Evolutionary conservation across 139 green algal species (phyloP).

Genomic region (Chlorella sp.): DNA sequence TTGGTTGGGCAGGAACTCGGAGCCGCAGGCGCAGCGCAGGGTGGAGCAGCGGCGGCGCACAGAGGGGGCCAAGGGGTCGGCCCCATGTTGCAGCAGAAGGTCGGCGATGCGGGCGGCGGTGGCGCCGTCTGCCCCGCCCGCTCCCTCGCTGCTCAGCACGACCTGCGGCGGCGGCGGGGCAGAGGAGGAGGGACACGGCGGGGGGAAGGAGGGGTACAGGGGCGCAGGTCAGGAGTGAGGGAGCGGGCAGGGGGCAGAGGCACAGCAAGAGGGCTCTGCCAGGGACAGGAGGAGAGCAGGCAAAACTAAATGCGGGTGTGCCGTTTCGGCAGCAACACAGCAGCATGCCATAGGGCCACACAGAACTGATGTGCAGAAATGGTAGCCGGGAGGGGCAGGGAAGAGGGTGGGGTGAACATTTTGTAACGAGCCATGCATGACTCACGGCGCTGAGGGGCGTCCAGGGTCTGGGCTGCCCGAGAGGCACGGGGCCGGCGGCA

Average conservation of each 20-base stretch:
- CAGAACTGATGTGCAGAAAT: too few relatives aligned
- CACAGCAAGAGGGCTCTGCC: too few relatives aligned
- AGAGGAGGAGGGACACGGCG: neutral
- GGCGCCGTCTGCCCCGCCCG: neutral
- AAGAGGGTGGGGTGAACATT: too few relatives aligned
- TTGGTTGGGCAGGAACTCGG: slow-evolving; percentile 1
- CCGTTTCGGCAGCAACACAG: too few relatives aligned
- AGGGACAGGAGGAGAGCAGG: too few relatives aligned
- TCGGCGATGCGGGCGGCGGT: neutral
- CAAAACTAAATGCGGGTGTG: too few relatives aligned
- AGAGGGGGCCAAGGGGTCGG: neutral
- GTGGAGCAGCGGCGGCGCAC: slow-evolving; percentile 8
- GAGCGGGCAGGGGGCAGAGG: too few relatives aligned
- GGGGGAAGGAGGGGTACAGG: too few relatives aligned
- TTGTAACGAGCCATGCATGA: too few relatives aligned
- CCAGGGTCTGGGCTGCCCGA: neutral
- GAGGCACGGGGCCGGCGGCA: neutral
- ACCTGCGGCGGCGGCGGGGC: neutral
- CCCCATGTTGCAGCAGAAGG: neutral
- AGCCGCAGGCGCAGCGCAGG: slow-evolving; percentile 21
- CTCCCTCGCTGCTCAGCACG: neutral
- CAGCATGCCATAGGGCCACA: neutral
- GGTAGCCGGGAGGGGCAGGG: too few relatives aligned
- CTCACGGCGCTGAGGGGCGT: neutral
- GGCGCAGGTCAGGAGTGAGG: too few relatives aligned